A percentile compares a stretch with the other conserved stretches of the same genome.
Conservation (phyloP, 2,329 filamentous ascomycete species). For the Ascochyta pisi region DNA sequence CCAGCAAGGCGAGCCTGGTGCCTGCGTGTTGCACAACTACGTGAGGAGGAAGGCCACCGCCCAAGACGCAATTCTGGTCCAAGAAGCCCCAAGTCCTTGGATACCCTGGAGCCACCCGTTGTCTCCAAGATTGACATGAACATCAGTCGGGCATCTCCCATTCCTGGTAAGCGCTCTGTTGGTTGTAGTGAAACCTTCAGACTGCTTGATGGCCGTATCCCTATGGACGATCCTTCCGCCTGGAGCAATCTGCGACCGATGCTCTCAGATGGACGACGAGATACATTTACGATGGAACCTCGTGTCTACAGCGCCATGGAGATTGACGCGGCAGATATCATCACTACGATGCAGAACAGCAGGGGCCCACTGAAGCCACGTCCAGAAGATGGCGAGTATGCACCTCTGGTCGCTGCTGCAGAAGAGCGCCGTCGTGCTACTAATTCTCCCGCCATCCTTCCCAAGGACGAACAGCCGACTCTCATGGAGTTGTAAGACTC, state of each 20-base stretch:
- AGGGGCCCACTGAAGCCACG: conserved; percentile 37
- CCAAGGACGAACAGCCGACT: conserved; percentile 2
- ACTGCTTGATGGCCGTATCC: conserved; percentile 43
- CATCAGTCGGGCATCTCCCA: conserved; percentile 15
- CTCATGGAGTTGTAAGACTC: conserved; percentile 17
- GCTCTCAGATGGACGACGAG: conserved; percentile 22
- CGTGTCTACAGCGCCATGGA: conserved; percentile 47
- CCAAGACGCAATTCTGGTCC: conserved; percentile 13
- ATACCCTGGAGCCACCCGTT: conserved; percentile 38
- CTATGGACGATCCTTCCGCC: conserved; percentile 41
- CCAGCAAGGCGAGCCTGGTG: conserved; percentile 47
- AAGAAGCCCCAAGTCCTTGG: conserved; percentile 22
- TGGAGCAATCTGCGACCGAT: conserved; percentile 44
- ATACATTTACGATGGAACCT: conserved; percentile 36
- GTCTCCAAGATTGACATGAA: conserved; percentile 30
- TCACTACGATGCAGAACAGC: conserved; percentile 44
- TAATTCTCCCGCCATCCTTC: conserved; percentile 23
- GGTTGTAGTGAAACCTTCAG: conserved; percentile 47
- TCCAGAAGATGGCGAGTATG: conserved; percentile 39
- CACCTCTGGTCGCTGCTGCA: conserved; percentile 38
- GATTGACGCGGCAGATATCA: conserved; percentile 46
- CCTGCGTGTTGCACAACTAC: conserved; percentile 41
- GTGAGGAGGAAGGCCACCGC: conserved; percentile 18
- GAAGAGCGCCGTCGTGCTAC: conserved; percentile 35
- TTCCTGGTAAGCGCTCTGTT: conserved; percentile 30